These are phyloP conservation scores for Tilletia caries DNA, from an alignment of 1,284 basidiomycete genomes.

Conservation along the genomic window DNA sequence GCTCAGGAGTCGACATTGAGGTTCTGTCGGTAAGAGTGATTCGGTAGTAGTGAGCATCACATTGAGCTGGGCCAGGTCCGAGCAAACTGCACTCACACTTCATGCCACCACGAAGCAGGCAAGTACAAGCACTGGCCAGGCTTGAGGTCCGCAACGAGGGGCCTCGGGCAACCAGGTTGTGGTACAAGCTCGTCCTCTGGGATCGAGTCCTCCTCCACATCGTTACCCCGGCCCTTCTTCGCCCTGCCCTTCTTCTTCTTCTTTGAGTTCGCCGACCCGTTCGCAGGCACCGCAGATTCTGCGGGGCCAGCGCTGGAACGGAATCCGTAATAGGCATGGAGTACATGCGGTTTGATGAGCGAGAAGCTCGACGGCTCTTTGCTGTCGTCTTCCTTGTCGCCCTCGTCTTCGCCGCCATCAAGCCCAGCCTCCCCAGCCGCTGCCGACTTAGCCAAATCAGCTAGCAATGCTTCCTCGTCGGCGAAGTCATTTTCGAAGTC, in stretches of 20 bases:
- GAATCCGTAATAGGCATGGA: slow-evolving; percentile 39
- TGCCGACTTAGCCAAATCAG: slow-evolving; percentile 18
- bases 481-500: not conserved
- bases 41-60: not conserved
- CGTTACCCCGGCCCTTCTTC: not conserved
- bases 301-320: slow-evolving; percentile 12
- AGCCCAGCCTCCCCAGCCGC: slow-evolving; percentile 14
- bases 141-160: slow-evolving; percentile 41
- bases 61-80: not conserved
- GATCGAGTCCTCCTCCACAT: not conserved
- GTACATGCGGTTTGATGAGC: slow-evolving; percentile 32
- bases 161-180: slow-evolving; percentile 37
- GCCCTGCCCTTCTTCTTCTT: not conserved
- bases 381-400: slow-evolving; percentile 15
- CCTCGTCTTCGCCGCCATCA: not conserved
- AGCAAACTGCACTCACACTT: slow-evolving; percentile 43
- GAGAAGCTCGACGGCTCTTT: slow-evolving; percentile 50
- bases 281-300: not conserved
- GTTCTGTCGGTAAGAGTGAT: not conserved
- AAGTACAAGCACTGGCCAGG: slow-evolving; percentile 53
- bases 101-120: slow-evolving; percentile 52
- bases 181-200: slow-evolving; percentile 14
- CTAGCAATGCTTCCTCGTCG: slow-evolving; percentile 33
- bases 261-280: not conserved
- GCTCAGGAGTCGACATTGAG: not conserved